Conservation (phyloP, 306 rosid species). For the Vigna mungo region DNA sequence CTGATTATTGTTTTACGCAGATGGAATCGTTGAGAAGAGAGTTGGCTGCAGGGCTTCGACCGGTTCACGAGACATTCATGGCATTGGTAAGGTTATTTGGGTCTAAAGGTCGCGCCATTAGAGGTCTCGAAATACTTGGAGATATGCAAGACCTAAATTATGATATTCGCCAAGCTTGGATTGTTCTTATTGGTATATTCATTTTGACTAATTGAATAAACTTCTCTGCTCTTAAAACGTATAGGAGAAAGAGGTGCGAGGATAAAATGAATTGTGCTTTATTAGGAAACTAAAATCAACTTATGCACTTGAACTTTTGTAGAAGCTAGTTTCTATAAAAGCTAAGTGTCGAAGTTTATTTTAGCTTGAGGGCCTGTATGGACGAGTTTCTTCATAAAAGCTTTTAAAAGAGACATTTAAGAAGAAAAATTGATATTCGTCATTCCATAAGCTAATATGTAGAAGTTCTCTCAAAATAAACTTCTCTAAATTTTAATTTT, state of each 20-base stretch:
- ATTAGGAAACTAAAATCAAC: not conserved
- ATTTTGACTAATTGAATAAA: not conserved
- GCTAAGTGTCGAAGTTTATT: not conserved
- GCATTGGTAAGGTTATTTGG: constrained; percentile 83
- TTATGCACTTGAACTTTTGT: not conserved
- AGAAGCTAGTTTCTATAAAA: not conserved
- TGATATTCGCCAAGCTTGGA: constrained; percentile 43
- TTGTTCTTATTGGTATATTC: constrained; percentile 68
- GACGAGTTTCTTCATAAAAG: too few relatives aligned
- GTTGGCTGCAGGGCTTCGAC: constrained; percentile 88
- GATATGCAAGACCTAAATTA: constrained; percentile 72
- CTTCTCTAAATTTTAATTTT: too few relatives aligned
- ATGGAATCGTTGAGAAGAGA: constrained; percentile 87
- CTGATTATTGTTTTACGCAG: constrained; percentile 38
- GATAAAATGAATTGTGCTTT: not conserved
- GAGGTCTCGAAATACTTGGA: constrained; percentile 79
- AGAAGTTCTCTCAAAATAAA: too few relatives aligned
- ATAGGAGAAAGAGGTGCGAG: too few relatives aligned
- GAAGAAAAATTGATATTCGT: too few relatives aligned
- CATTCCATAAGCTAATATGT: too few relatives aligned
- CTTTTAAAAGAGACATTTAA: too few relatives aligned
- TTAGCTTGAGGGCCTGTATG: not conserved
- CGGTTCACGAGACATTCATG: constrained; percentile 84
- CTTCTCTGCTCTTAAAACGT: not conserved
- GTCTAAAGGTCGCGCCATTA: constrained; percentile 66